Conservation (phyloP, 805 yeast genomes). For the Yarrowia sp. region DNA sequence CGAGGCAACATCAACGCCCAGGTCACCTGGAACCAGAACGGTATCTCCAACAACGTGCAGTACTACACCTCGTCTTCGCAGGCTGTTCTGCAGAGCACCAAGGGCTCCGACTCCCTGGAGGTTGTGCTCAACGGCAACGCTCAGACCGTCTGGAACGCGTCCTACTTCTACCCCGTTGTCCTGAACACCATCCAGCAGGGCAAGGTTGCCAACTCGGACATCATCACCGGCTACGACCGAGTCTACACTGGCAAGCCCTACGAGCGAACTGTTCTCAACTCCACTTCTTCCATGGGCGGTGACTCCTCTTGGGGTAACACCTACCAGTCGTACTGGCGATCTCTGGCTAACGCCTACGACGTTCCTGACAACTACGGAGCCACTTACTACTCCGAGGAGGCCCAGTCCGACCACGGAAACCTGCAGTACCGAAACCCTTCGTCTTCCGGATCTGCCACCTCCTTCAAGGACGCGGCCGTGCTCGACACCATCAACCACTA, state of each 20-base stretch:
- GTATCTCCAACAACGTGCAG: slow-evolving; percentile 6
- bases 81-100: slow-evolving; percentile 15
- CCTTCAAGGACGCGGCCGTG: neutral
- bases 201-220: neutral
- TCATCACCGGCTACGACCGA: slow-evolving; percentile 12
- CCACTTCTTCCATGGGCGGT: neutral
- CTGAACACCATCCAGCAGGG: neutral
- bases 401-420: neutral
- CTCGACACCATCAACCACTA: neutral
- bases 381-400: slow-evolving; percentile 15
- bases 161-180: slow-evolving; percentile 16
- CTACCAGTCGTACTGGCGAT: slow-evolving; percentile 11
- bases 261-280: neutral
- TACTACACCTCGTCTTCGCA: slow-evolving; percentile 7
- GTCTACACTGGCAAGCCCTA: neutral
- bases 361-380: neutral
- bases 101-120: neutral
- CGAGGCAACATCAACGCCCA: neutral
- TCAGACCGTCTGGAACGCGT: slow-evolving; percentile 5
- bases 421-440: slow-evolving; percentile 3
- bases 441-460: neutral
- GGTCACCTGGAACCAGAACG: slow-evolving; percentile 16
- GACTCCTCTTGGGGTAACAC: neutral
- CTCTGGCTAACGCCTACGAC: neutral
- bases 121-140: neutral